Percentiles rank a stretch among this genome's conserved stretches.
Evolutionary conservation across 2,329 filamentous ascomycete genomes (phyloP).

Genomic region (Raffaelea ambrosiae): DNA sequence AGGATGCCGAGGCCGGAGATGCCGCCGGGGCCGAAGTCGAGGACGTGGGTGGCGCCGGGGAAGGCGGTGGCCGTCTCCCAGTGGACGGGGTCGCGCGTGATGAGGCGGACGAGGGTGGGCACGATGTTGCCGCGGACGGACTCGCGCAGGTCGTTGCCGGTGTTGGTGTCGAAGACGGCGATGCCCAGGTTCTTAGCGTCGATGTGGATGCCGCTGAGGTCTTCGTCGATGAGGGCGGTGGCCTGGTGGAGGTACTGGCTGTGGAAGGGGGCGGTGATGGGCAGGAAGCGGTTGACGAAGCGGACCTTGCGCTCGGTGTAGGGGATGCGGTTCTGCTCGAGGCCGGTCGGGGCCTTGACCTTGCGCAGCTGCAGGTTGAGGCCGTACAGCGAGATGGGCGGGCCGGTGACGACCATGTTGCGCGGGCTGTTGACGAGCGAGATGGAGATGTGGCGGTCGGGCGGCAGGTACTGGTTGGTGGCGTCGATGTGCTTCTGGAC

Average conservation of each 20-base stretch:
- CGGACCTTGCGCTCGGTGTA: conserved; percentile 94
- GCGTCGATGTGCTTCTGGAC: conserved; percentile 95
- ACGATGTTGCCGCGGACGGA: conserved; percentile 70
- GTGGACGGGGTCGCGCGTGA: conserved; percentile 87
- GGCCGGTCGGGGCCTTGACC: conserved; percentile 92
- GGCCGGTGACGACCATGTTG: conserved; percentile 94
- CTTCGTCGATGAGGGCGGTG: conserved; percentile 73
- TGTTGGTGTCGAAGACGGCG: conserved; percentile 83
- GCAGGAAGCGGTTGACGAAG: conserved; percentile 93
- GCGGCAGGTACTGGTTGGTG: conserved; percentile 91
- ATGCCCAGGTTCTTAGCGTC: conserved; percentile 67
- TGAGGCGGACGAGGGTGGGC: conserved; percentile 79
- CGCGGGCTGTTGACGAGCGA: conserved; percentile 95
- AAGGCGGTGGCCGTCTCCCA: conserved; percentile 96
- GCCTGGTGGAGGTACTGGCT: conserved; percentile 86
- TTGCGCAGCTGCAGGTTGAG: conserved; percentile 91
- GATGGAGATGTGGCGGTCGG: conserved; percentile 88
- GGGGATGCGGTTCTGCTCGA: conserved; percentile 90
- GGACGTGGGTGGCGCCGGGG: conserved; percentile 80
- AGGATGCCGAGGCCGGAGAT: conserved; percentile 93
- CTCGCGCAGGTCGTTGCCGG: conserved; percentile 71
- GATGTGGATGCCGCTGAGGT: conserved; percentile 75
- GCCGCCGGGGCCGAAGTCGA: conserved; percentile 94
- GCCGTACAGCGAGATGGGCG: conserved; percentile 92
- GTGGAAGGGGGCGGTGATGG: conserved; percentile 97